Conservation (phyloP, 352 stramenopile genomes). For the Pseudoperonospora humuli region DNA sequence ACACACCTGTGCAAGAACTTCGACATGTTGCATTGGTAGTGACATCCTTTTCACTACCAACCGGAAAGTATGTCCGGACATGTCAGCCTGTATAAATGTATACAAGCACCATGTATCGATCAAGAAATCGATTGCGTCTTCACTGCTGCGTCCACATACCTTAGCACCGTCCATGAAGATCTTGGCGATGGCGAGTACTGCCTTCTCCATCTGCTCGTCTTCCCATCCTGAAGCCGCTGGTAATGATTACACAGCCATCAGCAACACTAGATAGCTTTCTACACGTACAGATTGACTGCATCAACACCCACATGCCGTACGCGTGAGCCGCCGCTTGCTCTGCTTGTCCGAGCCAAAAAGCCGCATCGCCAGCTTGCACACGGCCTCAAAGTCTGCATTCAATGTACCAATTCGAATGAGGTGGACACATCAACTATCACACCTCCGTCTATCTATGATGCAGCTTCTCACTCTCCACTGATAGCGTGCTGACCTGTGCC, state of each 20-base stretch:
- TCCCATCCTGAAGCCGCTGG: conserved; percentile 56
- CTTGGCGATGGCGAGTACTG: conserved; percentile 57
- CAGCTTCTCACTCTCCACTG: conserved; percentile 32
- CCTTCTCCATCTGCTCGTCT: conserved; percentile 39
- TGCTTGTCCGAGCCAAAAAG: conserved; percentile 66
- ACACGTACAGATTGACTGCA: not conserved
- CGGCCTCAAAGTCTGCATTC: conserved; percentile 42
- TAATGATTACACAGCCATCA: not conserved
- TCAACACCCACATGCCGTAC: conserved; percentile 40
- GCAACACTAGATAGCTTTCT: not conserved
- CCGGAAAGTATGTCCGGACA: conserved; percentile 34
- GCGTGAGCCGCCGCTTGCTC: conserved; percentile 46
- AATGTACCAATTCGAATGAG: not conserved
- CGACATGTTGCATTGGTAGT: conserved; percentile 31
- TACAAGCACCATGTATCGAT: not conserved
- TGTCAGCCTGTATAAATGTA: conserved; percentile 26
- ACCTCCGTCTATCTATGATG: not conserved
- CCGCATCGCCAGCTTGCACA: conserved; percentile 45
- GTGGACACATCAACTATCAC: not conserved
- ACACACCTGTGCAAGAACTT: conserved; percentile 37
- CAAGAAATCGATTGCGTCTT: not conserved
- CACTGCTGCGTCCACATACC: conserved; percentile 15
- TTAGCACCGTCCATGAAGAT: conserved; percentile 68
- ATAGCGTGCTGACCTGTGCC: conserved; percentile 22
- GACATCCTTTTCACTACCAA: conserved; percentile 39